Evolutionary conservation across 495 filamentous ascomycete genomes (phyloP).

Genomic region (Aspergillus panamensis): DNA sequence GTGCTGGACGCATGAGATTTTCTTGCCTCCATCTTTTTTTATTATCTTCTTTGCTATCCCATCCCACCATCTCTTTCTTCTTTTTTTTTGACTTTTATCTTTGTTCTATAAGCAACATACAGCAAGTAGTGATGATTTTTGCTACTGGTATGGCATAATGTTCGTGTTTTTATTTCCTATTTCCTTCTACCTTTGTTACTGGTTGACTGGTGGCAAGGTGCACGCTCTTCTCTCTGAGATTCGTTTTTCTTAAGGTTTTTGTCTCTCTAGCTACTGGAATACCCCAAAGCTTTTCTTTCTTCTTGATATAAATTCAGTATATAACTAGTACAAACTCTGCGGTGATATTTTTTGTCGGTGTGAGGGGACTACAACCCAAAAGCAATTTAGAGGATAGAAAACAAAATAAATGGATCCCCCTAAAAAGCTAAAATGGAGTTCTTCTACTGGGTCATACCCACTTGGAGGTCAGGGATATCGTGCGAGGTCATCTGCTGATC

Average conservation of each 20-base stretch:
- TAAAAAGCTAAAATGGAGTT: neutral
- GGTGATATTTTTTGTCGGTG: too few relatives aligned
- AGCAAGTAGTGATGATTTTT: conserved; percentile 1
- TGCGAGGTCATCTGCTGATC: conserved; percentile 3
- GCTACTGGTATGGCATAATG: neutral
- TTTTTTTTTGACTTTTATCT: conserved; percentile 4
- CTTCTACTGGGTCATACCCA: neutral
- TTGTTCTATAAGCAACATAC: conserved; percentile 1
- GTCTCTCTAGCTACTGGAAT: conserved; percentile 14
- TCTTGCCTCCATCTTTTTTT: neutral
- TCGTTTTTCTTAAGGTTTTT: conserved; percentile 3
- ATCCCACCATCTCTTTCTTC: neutral
- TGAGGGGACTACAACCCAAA: neutral
- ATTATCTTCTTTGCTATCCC: neutral
- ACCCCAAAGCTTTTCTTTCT: conserved; percentile 15
- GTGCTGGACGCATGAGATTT: conserved; percentile 28
- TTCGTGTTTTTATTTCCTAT: neutral
- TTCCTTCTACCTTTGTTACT: neutral
- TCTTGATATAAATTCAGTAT: neutral
- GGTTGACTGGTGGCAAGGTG: conserved; percentile 6
- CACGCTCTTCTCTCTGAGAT: neutral
- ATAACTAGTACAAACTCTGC: too few relatives aligned
- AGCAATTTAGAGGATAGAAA: neutral
- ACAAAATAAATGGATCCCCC: neutral
- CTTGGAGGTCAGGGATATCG: neutral